Conservation (phyloP, 139 green algal species). For the Diplosphaera chodatii region DNA sequence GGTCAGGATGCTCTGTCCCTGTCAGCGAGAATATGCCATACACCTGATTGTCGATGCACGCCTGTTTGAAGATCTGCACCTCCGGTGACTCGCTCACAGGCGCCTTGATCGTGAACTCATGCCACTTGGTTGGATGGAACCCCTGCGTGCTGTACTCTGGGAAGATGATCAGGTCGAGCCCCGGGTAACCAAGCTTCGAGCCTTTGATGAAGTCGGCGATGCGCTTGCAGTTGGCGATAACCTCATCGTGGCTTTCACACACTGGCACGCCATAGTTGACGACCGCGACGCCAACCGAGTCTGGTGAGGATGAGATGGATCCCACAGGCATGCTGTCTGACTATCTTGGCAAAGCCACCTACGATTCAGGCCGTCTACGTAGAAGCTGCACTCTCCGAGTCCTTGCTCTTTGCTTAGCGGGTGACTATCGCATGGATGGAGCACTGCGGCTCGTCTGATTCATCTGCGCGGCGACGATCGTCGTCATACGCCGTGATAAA, state of each 20-base stretch:
- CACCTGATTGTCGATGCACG: conserved; percentile 30
- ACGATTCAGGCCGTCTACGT: no score
- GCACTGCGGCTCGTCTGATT: no score
- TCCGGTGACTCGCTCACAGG: conserved; percentile 25
- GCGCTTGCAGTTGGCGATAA: background rate
- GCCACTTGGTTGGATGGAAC: conserved; percentile 37
- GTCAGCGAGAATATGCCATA: conserved; percentile 49
- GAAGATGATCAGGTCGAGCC: background rate
- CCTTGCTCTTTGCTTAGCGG: no score
- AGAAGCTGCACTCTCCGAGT: no score
- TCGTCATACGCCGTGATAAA: no score
- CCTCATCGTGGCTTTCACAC: background rate
- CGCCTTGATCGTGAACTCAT: conserved; percentile 31
- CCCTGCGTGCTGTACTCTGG: conserved; percentile 23
- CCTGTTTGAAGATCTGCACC: conserved; percentile 38
- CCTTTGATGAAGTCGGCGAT: background rate
- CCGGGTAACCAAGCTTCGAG: no score
- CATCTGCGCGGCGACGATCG: no score
- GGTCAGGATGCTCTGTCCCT: conserved; percentile 26
- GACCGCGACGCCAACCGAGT: no score
- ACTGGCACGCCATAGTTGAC: background rate
- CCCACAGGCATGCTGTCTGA: no score
- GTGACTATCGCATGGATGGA: no score
- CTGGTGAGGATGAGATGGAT: no score
- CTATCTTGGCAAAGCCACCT: no score